Percentiles rank a stretch among this genome's conserved stretches.
Evolutionary conservation across 163 green algal species (phyloP).

Genomic region (Scenedesmus sp.): DNA sequence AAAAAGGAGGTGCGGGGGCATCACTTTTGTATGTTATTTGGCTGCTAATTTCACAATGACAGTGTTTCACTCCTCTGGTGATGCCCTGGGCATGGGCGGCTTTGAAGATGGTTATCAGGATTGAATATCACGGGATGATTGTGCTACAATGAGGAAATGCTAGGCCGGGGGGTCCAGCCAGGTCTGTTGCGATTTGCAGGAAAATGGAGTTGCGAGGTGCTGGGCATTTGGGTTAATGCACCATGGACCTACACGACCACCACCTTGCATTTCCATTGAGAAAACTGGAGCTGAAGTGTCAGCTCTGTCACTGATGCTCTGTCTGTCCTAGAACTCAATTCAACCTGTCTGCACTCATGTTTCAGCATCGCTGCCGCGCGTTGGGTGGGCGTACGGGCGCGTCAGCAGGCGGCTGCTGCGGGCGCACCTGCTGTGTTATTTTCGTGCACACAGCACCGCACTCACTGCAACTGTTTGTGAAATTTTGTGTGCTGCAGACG

Average conservation of each 20-base stretch:
- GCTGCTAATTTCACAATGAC: neutral
- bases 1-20: slow-evolving; percentile 62
- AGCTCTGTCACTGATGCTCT: too few species aligned
- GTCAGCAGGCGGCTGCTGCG: slow-evolving; percentile 81
- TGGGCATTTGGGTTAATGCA: too few species aligned
- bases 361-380: slow-evolving; percentile 56
- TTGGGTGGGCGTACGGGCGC: slow-evolving; percentile 88
- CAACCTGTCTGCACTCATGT: too few species aligned
- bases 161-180: slow-evolving; percentile 71
- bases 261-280: too few species aligned
- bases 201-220: slow-evolving; percentile 62
- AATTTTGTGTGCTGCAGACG: slow-evolving; percentile 52
- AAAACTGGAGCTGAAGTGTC: too few species aligned
- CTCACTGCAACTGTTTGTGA: too few species aligned
- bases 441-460: too few species aligned
- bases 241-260: too few species aligned
- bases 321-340: too few species aligned
- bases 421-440: slow-evolving; percentile 62
- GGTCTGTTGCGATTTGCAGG: slow-evolving; percentile 88
- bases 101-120: slow-evolving; percentile 73
- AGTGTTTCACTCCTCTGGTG: neutral
- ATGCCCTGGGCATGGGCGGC: slow-evolving; percentile 82
- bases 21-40: neutral
- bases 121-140: too few species aligned
- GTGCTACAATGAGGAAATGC: slow-evolving; percentile 59